A percentile compares a stretch with the other conserved stretches of the same genome.
Evolutionary conservation across 202 grass and related monocot genomes (phyloP).

Genomic region (Musa balbisiana): DNA sequence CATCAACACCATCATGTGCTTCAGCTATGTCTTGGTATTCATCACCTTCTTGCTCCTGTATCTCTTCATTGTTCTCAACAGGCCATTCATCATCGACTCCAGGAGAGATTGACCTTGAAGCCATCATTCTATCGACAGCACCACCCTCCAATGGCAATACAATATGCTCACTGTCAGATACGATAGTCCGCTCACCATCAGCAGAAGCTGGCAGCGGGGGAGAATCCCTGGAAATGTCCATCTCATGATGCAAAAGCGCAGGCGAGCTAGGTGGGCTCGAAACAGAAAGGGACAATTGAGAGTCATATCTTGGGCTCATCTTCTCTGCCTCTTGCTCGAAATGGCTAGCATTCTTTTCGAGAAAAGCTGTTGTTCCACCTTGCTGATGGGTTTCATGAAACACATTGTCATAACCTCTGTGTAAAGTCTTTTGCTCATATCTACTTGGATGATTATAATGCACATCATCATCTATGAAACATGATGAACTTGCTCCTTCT

Average conservation of each 20-base stretch:
- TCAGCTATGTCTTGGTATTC: slow-evolving; percentile 49
- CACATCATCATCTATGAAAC: slow-evolving; percentile 36
- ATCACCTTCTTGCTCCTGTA: slow-evolving; percentile 37
- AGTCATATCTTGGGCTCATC: slow-evolving; percentile 49
- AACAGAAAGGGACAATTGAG: slow-evolving; percentile 82
- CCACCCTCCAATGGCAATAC: slow-evolving; percentile 35
- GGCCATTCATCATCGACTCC: slow-evolving; percentile 71
- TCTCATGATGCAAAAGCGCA: slow-evolving; percentile 71
- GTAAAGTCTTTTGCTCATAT: slow-evolving; percentile 40
- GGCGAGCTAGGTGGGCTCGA: slow-evolving; percentile 84
- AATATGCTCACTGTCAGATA: slow-evolving; percentile 56
- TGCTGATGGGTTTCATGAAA: slow-evolving; percentile 54
- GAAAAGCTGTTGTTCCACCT: slow-evolving; percentile 15
- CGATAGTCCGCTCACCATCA: slow-evolving; percentile 59
- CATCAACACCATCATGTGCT: slow-evolving; percentile 46
- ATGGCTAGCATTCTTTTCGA: slow-evolving; percentile 33
- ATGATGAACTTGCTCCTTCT: slow-evolving; percentile 38
- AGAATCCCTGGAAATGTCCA: slow-evolving; percentile 90
- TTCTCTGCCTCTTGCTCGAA: slow-evolving; percentile 51
- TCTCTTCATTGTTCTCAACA: slow-evolving; percentile 50
- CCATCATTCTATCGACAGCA: slow-evolving; percentile 36
- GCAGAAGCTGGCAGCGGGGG: slow-evolving; percentile 83
- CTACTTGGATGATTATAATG: slow-evolving; percentile 33
- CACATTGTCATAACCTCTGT: slow-evolving; percentile 42
- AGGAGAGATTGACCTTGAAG: slow-evolving; percentile 42